Conservation (phyloP, 805 yeast species). For the Kodamaea restingae region DNA sequence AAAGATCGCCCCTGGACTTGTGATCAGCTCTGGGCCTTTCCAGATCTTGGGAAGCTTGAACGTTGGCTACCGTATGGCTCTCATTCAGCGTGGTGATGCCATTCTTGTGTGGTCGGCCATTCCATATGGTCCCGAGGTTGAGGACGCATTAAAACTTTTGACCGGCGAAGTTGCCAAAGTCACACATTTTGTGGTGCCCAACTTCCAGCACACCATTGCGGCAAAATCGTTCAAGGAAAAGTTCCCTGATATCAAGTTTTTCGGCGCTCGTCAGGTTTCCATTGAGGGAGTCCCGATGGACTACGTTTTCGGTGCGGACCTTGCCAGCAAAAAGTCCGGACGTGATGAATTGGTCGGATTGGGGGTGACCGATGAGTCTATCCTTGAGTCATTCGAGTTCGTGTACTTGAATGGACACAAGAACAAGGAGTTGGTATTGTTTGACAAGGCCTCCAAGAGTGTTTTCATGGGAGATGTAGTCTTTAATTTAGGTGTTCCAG, state of each 20-base stretch:
- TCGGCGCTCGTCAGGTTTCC: constrained; percentile 6
- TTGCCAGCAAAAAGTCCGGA: constrained; percentile 3
- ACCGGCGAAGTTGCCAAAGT: constrained; percentile 10
- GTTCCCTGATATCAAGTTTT: constrained; percentile 14
- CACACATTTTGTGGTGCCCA: constrained; percentile 13
- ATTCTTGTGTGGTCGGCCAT: constrained; percentile 15
- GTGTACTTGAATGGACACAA: constrained; percentile 11
- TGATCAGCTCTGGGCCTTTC: constrained; percentile 34
- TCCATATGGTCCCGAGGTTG: constrained; percentile 13
- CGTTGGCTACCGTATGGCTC: constrained; percentile 42
- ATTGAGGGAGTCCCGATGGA: constrained; percentile 7
- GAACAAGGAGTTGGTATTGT: constrained; percentile 15
- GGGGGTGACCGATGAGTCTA: constrained; percentile 8
- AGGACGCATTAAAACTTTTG: constrained; percentile 12
- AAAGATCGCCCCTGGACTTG: constrained; percentile 31
- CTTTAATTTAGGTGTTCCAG: constrained; percentile 11
- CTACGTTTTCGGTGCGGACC: neutral
- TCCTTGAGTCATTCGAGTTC: constrained; percentile 12
- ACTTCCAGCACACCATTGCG: constrained; percentile 13
- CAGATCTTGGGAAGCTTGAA: constrained; percentile 26
- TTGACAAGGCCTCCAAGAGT: constrained; percentile 10
- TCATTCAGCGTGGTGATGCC: constrained; percentile 22
- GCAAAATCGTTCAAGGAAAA: constrained; percentile 10
- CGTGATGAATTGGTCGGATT: constrained; percentile 13
- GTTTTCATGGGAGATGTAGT: constrained; percentile 14